These are phyloP conservation scores for Dactylonectria macrodidyma DNA, from an alignment of 2,329 filamentous ascomycete genomes.

Conservation along the genomic window DNA sequence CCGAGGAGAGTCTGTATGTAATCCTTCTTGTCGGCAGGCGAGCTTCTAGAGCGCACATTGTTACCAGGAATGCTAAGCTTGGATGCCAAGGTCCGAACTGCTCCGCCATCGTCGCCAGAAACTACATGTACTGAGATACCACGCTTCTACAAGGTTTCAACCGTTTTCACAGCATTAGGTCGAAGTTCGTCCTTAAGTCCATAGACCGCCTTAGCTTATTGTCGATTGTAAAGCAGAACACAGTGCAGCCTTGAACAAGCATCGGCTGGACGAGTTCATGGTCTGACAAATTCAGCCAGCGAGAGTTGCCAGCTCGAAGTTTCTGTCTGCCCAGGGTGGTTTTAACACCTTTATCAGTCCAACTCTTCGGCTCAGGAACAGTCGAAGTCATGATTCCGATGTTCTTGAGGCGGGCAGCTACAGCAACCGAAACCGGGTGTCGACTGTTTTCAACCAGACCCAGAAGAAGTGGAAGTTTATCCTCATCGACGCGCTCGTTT, in stretches of 20 bases:
- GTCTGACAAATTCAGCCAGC: constrained; percentile 51
- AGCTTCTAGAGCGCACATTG: constrained; percentile 51
- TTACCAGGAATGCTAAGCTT: too few species aligned
- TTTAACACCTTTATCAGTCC: constrained; percentile 65
- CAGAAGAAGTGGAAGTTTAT: constrained; percentile 43
- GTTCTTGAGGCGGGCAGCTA: constrained; percentile 58
- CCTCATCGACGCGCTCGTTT: constrained; percentile 14
- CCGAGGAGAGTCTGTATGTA: constrained; percentile 59
- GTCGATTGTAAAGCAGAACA: constrained; percentile 63
- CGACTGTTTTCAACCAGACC: constrained; percentile 58
- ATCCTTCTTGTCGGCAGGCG: constrained; percentile 61
- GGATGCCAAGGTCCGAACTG: too few species aligned
- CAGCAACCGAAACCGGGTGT: constrained; percentile 68
- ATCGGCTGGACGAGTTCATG: constrained; percentile 57
- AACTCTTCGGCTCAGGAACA: constrained; percentile 52
- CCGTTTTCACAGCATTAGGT: constrained; percentile 38
- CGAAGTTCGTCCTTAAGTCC: constrained; percentile 64
- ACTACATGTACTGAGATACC: too few species aligned
- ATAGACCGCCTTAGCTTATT: constrained; percentile 57
- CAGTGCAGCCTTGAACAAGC: constrained; percentile 56
- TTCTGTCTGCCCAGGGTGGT: constrained; percentile 42
- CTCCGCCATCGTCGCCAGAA: too few species aligned
- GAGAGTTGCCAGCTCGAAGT: constrained; percentile 64
- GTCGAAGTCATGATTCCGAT: constrained; percentile 20
- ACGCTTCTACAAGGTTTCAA: too few species aligned